Evolutionary conservation across 106 monocot genomes (phyloP).

Genomic region (Amphibolis antarctica): DNA sequence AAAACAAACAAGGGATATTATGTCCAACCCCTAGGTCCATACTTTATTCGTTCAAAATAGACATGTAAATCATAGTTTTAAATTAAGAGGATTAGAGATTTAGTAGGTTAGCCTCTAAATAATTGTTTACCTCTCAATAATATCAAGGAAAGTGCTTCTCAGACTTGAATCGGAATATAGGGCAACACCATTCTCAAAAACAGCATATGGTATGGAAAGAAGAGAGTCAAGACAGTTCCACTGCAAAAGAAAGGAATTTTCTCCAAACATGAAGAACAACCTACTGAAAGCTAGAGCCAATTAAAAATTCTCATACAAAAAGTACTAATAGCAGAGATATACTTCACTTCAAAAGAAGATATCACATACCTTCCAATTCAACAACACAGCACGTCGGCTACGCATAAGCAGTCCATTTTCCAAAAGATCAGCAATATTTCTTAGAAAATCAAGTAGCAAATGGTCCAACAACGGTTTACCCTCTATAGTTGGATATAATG

Average conservation of each 20-base stretch:
- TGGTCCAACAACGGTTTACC: conserved; percentile 37
- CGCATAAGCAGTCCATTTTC: conserved; percentile 43
- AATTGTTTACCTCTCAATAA: conserved; percentile 61
- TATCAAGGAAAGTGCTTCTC: conserved; percentile 36
- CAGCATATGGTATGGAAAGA: conserved; percentile 41
- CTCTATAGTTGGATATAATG: conserved; percentile 10
- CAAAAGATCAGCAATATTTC: conserved; percentile 51
- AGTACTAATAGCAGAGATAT: background rate
- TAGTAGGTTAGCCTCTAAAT: no score
- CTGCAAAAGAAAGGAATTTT: conserved; percentile 16
- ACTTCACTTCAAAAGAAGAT: background rate
- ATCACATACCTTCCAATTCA: conserved; percentile 63
- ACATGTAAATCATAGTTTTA: no score
- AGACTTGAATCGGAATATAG: conserved; percentile 58
- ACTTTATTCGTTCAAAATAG: no score
- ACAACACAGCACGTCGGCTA: conserved; percentile 74
- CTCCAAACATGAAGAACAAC: no score
- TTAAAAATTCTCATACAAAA: background rate
- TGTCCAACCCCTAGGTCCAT: no score
- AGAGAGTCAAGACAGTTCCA: conserved; percentile 73
- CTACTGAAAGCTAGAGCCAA: background rate
- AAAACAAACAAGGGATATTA: no score
- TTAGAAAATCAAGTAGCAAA: conserved; percentile 44
- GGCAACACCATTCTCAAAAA: conserved; percentile 11
- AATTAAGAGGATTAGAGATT: no score